Evolutionary conservation across 169 alveolate genomes (phyloP).

Genomic region (Plasmodium blacklocki): DNA sequence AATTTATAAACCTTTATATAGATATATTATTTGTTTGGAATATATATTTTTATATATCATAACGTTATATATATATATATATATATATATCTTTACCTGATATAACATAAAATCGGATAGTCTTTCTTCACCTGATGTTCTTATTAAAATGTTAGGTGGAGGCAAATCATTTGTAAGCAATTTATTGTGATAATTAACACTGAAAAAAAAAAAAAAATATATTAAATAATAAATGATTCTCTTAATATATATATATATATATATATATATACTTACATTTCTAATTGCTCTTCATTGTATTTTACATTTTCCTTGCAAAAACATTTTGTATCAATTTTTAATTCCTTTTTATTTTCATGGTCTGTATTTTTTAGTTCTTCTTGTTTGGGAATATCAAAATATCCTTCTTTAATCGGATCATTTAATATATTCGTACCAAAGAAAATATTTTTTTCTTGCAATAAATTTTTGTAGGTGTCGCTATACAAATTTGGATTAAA

Average conservation of each 20-base stretch:
- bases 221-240: not conserved
- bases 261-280: slow-evolving; percentile 19
- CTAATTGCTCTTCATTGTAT: slow-evolving; percentile 35
- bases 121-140: slow-evolving; percentile 93
- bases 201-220: not conserved
- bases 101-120: slow-evolving; percentile 91
- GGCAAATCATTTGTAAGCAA: slow-evolving; percentile 83
- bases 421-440: slow-evolving; percentile 4
- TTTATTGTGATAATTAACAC: slow-evolving; percentile 71
- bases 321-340: slow-evolving; percentile 30
- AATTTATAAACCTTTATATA: not conserved
- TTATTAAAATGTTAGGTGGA: slow-evolving; percentile 89
- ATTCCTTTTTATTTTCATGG: not conserved
- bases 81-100: slow-evolving; percentile 82
- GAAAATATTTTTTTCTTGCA: slow-evolving; percentile 26
- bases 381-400: not conserved
- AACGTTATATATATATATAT: not conserved
- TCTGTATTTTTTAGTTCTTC: slow-evolving; percentile 6
- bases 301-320: slow-evolving; percentile 17
- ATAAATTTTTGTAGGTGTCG: slow-evolving; percentile 49
- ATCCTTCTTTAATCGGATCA: not conserved
- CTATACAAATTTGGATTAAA: slow-evolving; percentile 59
- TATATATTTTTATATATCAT: slow-evolving; percentile 14
- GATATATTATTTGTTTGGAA: not conserved
- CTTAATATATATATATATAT: not conserved